Conservation (phyloP, 2,329 filamentous ascomycete genomes). For the Penicillium sp. region DNA sequence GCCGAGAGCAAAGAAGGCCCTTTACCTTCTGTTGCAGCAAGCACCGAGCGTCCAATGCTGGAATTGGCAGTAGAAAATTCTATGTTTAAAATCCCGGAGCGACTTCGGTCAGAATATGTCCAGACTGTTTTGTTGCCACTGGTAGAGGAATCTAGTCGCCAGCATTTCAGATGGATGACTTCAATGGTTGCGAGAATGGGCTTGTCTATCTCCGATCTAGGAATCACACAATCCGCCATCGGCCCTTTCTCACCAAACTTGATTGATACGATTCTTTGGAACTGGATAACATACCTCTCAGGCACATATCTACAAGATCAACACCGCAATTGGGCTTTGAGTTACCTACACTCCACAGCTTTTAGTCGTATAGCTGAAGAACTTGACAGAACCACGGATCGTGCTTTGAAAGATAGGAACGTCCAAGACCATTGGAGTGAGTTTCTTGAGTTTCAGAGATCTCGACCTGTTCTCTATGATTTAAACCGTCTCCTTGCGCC, state of each 20-base stretch:
- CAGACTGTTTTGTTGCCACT: conserved; percentile 16
- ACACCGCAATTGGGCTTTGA: conserved; percentile 17
- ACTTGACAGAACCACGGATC: background rate
- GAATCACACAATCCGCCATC: conserved; percentile 9
- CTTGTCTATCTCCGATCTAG: background rate
- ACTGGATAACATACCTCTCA: conserved; percentile 17
- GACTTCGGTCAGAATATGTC: conserved; percentile 13
- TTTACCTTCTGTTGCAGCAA: conserved; percentile 8
- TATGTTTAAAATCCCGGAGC: conserved; percentile 9
- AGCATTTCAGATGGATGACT: conserved; percentile 21
- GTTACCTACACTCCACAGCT: conserved; percentile 10
- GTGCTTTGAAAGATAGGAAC: conserved; percentile 5
- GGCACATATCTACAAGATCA: conserved; percentile 14
- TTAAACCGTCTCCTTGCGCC: background rate
- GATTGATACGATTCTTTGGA: conserved; percentile 4
- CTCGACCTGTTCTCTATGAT: background rate
- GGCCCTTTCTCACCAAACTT: conserved; percentile 17
- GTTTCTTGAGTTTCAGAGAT: background rate
- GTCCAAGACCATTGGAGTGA: conserved; percentile 15
- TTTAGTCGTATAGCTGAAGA: conserved; percentile 11
- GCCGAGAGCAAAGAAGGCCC: conserved; percentile 13
- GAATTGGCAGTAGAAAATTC: conserved; percentile 13
- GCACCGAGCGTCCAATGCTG: conserved; percentile 13
- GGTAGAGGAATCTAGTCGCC: conserved; percentile 16
- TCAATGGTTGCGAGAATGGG: conserved; percentile 14